A percentile compares a stretch with the other conserved stretches of the same genome.
Conservation (phyloP, 2,329 filamentous ascomycete species). For the Trichoderma sp. region DNA sequence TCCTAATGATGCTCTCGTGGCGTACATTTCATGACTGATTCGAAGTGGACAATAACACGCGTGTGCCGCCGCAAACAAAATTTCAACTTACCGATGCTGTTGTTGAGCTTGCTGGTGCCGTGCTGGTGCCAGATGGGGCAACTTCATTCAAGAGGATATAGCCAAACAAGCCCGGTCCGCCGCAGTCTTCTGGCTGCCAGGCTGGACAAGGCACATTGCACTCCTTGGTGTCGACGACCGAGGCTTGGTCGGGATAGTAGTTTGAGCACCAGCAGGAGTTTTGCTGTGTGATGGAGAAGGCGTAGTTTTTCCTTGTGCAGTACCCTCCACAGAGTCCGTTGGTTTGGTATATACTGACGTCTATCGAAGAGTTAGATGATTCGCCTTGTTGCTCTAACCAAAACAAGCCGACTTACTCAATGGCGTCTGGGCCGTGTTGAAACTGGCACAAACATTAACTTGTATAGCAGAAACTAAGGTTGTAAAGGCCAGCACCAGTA, state of each 20-base stretch:
- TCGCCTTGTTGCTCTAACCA: background rate
- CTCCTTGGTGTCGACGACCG: conserved; percentile 45
- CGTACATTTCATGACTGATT: conserved; percentile 11
- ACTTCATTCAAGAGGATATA: conserved; percentile 62
- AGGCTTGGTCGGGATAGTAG: conserved; percentile 58
- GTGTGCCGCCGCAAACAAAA: conserved; percentile 4
- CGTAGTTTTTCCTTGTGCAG: conserved; percentile 58
- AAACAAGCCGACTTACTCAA: conserved; percentile 38
- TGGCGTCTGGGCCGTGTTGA: conserved; percentile 43
- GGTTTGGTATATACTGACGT: conserved; percentile 64
- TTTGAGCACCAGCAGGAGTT: conserved; percentile 76
- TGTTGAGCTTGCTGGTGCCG: conserved; percentile 33
- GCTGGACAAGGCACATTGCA: conserved; percentile 69
- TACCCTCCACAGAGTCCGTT: conserved; percentile 68
- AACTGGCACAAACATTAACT: conserved; percentile 42
- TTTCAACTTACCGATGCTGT: conserved; percentile 37
- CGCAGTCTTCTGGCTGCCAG: conserved; percentile 69
- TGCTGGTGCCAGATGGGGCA: conserved; percentile 60
- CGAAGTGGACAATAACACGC: background rate
- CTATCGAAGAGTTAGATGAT: conserved; percentile 41
- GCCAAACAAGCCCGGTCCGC: conserved; percentile 63
- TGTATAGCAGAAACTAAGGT: conserved; percentile 36
- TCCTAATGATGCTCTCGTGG: conserved; percentile 18
- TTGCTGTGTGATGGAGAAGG: conserved; percentile 69
- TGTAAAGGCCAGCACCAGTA: conserved; percentile 36